Evolutionary conservation across 208 protist genomes (phyloP), one percentile per base, ranked within the genome.

Genomic region (Trypanosoma melophagium): DNA sequence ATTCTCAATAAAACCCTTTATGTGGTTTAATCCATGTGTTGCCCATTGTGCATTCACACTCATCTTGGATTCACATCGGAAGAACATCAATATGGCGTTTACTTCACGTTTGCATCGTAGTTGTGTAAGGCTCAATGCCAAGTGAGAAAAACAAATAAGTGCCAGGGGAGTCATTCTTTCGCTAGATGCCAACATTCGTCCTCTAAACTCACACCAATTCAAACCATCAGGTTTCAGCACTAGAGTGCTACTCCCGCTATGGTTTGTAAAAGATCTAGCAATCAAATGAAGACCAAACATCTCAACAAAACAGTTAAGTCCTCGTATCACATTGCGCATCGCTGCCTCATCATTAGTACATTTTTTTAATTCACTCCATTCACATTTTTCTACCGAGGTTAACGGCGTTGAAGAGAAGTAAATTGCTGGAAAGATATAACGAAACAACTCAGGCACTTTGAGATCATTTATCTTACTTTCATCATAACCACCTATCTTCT

Each of bases 301-400:
- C 45, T 94, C 85, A 64, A 77, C 76, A 63, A 94, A 86, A 65
- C 85, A 90, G 28, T 51, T 53, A 49, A 92, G 74, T n/a, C 66
- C 79, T n/a, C 83, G 76, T 0, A 59, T 62, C 8, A 92, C 80
- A 57, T 88, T 89, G 1, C 60, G 52, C 24, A 64, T 53, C 3
- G 63, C 77, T 0, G 24, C 41, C 8, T 58, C 60, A 52, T 79
- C 78, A 17, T 42, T 45, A 31, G 59, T 42, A 64, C 83, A 90
- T 31, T 55, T 60, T 58, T 31, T 49, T 14, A 84, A 24, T 59
- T 86, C 65, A 35, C 40, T 38, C 61, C 64, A 73, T 47, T 77
- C 64, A 53, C 54, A 73, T 31, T 68, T 54, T 61, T 77, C 40
- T 47, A 67, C 69, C 4, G 60, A 74, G 44, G 69, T 74, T 24